Percentiles rank a stretch among this genome's conserved stretches.
phyloP scores from a whole-genome alignment of 495 filamentous ascomycete species.

The Aspergillus kassunensis region DNA sequence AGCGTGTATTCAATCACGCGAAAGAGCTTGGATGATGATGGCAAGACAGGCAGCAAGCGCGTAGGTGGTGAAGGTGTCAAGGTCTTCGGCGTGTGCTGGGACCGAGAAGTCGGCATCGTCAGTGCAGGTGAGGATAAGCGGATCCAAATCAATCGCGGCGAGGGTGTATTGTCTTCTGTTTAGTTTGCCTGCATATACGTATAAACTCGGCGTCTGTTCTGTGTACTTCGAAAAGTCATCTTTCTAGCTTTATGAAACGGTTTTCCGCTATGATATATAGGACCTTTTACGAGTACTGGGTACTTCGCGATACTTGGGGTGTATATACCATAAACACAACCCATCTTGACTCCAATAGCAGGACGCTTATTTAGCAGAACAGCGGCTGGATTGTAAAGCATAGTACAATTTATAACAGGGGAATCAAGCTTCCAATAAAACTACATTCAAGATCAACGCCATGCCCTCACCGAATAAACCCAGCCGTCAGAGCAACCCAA shows the following conservation, averaged over 20 bases:
- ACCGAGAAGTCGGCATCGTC: constrained; percentile 77
- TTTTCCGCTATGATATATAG: background rate
- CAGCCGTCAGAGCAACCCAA: constrained; percentile 23
- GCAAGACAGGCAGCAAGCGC: constrained; percentile 46
- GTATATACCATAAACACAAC: too few relatives aligned
- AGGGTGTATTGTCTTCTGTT: constrained; percentile 41
- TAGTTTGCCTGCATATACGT: constrained; percentile 29
- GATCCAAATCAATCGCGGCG: constrained; percentile 82
- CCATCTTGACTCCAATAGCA: background rate
- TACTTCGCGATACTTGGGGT: too few relatives aligned
- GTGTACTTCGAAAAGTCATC: constrained; percentile 34
- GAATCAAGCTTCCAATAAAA: constrained; percentile 11
- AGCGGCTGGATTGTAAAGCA: constrained; percentile 19
- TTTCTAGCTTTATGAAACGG: constrained; percentile 7
- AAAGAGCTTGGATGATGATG: constrained; percentile 55
- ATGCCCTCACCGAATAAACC: constrained; percentile 25
- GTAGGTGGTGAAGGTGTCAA: constrained; percentile 75
- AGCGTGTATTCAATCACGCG: constrained; percentile 77
- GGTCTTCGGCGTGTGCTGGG: constrained; percentile 90
- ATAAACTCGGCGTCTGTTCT: constrained; percentile 34
- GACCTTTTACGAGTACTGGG: too few relatives aligned
- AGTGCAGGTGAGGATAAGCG: constrained; percentile 88
- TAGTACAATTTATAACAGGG: constrained; percentile 27
- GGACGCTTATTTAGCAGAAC: too few relatives aligned
- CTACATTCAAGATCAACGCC: constrained; percentile 36